Percentiles rank a stretch among this genome's conserved stretches.
Evolutionary conservation across 169 alveolate genomes (phyloP).

Genomic region (Plasmodium berghei): DNA sequence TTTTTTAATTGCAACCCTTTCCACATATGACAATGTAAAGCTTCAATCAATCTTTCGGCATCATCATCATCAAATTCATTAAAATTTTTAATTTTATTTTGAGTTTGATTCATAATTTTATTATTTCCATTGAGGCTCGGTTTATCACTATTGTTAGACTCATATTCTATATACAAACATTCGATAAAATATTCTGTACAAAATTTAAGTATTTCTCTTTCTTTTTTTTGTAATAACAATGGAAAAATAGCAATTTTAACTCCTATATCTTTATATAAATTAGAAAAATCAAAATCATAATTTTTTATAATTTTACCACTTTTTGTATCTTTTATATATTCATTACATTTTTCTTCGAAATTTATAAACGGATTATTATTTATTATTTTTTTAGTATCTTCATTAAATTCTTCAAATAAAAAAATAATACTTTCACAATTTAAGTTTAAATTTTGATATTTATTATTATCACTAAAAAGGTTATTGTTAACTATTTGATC

Average conservation of each 20-base stretch:
- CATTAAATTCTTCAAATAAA: slow-evolving; percentile 35
- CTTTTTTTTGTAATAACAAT: slow-evolving; percentile 31
- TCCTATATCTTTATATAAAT: slow-evolving; percentile 57
- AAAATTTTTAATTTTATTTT: background rate
- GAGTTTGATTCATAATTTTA: background rate
- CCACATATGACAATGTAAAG: slow-evolving; percentile 72
- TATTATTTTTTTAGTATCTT: slow-evolving; percentile 23
- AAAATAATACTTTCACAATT: slow-evolving; percentile 52
- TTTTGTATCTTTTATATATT: slow-evolving; percentile 29
- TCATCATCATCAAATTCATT: slow-evolving; percentile 41
- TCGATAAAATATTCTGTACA: slow-evolving; percentile 69
- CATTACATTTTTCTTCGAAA: slow-evolving; percentile 38
- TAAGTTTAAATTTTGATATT: background rate
- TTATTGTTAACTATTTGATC: background rate
- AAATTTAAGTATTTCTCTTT: slow-evolving; percentile 23
- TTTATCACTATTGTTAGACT: background rate
- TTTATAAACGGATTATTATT: slow-evolving; percentile 50
- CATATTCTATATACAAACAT: slow-evolving; percentile 55
- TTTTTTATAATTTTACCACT: slow-evolving; percentile 40
- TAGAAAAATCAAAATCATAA: slow-evolving; percentile 58
- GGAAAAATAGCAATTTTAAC: slow-evolving; percentile 68
- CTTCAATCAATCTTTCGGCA: slow-evolving; percentile 57
- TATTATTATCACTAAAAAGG: background rate
- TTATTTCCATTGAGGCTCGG: background rate
- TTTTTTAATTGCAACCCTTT: slow-evolving; percentile 39